Evolutionary conservation across 2,329 filamentous ascomycete species (phyloP), one percentile per base, ranked within the genome.

Genomic region (Aspergillus latus): DNA sequence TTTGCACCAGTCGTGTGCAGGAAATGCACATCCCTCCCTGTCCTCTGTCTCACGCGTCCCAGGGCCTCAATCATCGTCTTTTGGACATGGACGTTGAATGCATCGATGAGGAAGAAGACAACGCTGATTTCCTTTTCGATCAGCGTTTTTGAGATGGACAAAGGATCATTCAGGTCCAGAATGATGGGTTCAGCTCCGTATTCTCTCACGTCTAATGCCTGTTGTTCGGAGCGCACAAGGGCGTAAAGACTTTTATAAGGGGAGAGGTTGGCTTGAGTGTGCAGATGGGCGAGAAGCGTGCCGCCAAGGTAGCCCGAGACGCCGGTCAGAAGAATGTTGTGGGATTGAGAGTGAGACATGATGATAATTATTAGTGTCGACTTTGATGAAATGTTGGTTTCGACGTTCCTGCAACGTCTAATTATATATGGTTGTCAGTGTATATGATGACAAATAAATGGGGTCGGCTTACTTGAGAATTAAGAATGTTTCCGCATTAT

Each of bases 1-100:
- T 83, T 84, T 26, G 81, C 81, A 0, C 81, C 81, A 2, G 68
- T 75, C 0, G 81, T 83, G 57, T 79, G 76, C n/a, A 83, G 59
- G 54, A 82, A 80, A 60, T 83, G 80, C 1, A 80, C 77, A 0
- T 77, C 68, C 9, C 61, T 57, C 0, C 74, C 78, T 0, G 73
- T 78, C 0, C 59, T 59, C 32, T 71, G 64, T 63, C 77, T 76
- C 1, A 83, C 73, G 46, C 77, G 68, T 0, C 67, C 73, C 13
- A 83, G 66, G 0, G 78, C 80, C 45, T 74, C 69, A 61, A 84
- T 79, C 60, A 82, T 76, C 39, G 63, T 49, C 10, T n/a, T 45
- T 2, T 65, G 54, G 2, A 63, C 61, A 1, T 66, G 59, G 1
- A 64, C 61, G 0, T 62, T 64, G 13, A 72, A 13, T 0, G 79